Evolutionary conservation across 768 basidiomycete species (phyloP), one percentile per base, ranked within the genome.

Genomic region (Hortiboletus flavorubellus): DNA sequence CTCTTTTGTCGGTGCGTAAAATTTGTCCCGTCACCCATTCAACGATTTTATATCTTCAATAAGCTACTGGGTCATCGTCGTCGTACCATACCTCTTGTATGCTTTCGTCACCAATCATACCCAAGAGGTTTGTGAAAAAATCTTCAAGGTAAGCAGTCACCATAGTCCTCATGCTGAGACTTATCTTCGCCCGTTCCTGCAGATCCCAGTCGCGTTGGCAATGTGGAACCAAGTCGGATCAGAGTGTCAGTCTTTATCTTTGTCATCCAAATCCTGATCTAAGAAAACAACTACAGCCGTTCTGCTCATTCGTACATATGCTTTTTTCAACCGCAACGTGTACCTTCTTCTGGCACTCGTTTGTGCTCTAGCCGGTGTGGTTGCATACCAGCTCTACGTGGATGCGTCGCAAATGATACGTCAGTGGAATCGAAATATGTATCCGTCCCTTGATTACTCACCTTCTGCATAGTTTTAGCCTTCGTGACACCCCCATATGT

Each of bases 201-300:
- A 91, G 89, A 83, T 90, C 49, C 89, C 89, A 6, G 89, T 91
- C 53, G 84, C 85, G 7, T 78, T 91, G 46, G 88, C 88, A 16
- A 86, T 90, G 83, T 91, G 88, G 88, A 91, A 91, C 63, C 89
- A 91, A 80, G 87, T 89, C 51, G 85, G 86, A 43, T 87, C 88
- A 45, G 87, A 91, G 75, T 84, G 87, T 85, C 58, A 57, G 78
- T 73, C 48, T 15, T 38, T 41, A 26, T 34, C 43, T 45, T 18
- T 30, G 33, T 14, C 6, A 41, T 31, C 33, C 47, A 15, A 8
- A 18, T 42, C 12, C 50, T 61, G 29, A 64, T 54, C 44, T 33
- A 57, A 37, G 31, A 33, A 51, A 40, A 61, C 53, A 7, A 53
- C 4, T 50, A 18, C 60, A 89, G 86, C 84, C 58, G 87, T 91